Conservation (phyloP, 495 filamentous ascomycete species). For the Penicillium dipodomyicola region DNA sequence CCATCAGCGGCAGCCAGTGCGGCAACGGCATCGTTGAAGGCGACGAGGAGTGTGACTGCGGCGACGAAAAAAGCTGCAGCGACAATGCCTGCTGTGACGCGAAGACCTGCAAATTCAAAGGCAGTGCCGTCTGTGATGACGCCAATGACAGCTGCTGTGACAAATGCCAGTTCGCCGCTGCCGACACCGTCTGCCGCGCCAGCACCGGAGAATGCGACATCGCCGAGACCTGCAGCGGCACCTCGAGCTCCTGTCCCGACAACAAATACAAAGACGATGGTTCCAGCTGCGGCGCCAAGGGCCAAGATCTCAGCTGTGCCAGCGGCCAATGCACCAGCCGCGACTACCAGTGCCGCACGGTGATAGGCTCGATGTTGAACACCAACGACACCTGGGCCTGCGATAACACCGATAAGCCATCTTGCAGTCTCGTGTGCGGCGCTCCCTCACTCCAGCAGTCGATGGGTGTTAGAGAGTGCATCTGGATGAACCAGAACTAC, state of each 20-base stretch:
- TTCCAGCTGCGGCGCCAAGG: slow-evolving; percentile 57
- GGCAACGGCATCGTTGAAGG: slow-evolving; percentile 96
- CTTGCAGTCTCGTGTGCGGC: slow-evolving; percentile 74
- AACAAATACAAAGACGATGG: slow-evolving; percentile 73
- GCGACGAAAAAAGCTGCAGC: slow-evolving; percentile 67
- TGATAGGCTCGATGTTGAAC: slow-evolving; percentile 75
- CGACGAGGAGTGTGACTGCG: slow-evolving; percentile 96
- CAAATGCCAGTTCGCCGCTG: slow-evolving; percentile 68
- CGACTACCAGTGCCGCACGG: slow-evolving; percentile 80
- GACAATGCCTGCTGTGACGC: slow-evolving; percentile 80
- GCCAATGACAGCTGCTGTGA: slow-evolving; percentile 88
- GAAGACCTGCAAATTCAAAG: slow-evolving; percentile 82
- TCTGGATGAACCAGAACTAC: slow-evolving; percentile 89
- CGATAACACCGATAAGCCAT: slow-evolving; percentile 48
- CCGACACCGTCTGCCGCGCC: slow-evolving; percentile 70
- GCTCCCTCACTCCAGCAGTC: slow-evolving; percentile 63
- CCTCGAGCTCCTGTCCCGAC: slow-evolving; percentile 65
- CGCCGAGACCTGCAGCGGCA: slow-evolving; percentile 77
- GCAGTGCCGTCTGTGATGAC: slow-evolving; percentile 77
- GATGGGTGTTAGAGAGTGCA: slow-evolving; percentile 24
- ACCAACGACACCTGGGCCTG: slow-evolving; percentile 84
- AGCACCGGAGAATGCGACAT: slow-evolving; percentile 81
- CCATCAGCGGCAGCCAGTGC: slow-evolving; percentile 82
- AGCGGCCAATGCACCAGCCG: slow-evolving; percentile 94
- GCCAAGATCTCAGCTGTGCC: slow-evolving; percentile 68